phyloP scores from a whole-genome alignment of 495 filamentous ascomycete species.

The Mytilinidion resinicola region DNA sequence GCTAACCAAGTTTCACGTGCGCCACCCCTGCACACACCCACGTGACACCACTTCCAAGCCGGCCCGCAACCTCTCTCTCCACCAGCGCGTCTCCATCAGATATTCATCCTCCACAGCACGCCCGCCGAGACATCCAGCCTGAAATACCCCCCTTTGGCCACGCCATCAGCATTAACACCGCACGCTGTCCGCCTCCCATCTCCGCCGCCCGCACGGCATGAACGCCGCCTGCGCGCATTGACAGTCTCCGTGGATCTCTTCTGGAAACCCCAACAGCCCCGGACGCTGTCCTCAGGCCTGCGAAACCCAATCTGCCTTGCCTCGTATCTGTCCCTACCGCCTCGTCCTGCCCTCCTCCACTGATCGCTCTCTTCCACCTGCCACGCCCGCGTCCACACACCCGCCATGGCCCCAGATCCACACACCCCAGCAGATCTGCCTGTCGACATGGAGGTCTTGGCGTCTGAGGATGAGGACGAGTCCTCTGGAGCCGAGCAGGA shows the following conservation, averaged over 20 bases:
- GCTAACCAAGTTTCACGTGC: too few relatives aligned
- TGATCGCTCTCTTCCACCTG: not conserved
- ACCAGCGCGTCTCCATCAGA: too few relatives aligned
- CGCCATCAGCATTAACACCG: too few relatives aligned
- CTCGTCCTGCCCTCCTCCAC: conserved; percentile 1
- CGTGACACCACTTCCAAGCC: too few relatives aligned
- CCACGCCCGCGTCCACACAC: not conserved
- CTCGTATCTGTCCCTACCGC: conserved; percentile 7
- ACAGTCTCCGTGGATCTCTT: conserved; percentile 20
- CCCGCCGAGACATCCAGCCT: too few relatives aligned
- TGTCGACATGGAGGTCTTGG: conserved; percentile 2
- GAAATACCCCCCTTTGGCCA: too few relatives aligned
- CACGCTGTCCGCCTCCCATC: too few relatives aligned
- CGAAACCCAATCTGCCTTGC: conserved; percentile 14
- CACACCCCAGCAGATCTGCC: not conserved
- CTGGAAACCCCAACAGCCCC: conserved; percentile 20
- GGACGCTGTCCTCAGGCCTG: conserved; percentile 12
- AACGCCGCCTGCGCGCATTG: too few relatives aligned
- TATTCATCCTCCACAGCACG: too few relatives aligned
- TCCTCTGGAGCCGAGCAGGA: conserved; percentile 28
- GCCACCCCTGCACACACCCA: too few relatives aligned
- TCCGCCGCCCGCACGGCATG: too few relatives aligned
- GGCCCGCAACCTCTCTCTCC: too few relatives aligned
- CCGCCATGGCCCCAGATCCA: conserved; percentile 10
- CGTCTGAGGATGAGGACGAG: conserved; percentile 6